Evolutionary conservation across 1,284 basidiomycete species (phyloP), one percentile per base, ranked within the genome.

Genomic region (Termitomyces sp.): DNA sequence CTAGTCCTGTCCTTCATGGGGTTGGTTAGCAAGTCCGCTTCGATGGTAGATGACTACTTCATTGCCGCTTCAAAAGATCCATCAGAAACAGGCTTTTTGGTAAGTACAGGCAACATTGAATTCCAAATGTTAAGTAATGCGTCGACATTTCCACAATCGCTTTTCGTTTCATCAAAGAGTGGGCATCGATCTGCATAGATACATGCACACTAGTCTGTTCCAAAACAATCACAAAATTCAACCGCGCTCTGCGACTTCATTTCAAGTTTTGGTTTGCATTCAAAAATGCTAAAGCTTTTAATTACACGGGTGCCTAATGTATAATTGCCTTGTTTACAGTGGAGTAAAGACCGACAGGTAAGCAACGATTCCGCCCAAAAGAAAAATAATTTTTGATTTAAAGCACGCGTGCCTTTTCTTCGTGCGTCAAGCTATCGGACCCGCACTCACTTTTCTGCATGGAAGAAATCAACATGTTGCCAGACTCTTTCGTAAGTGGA

Each of bases 361-460:
- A 34, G 36, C 46, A 36, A 21, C 41, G n/a, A 36, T 44, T 44
- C 24, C 53, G 36, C 30, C 52, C 46, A 28, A 49, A 54, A 31
- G 17, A 34, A 3, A 8, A 41, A 42, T n/a, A 28, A 17, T 15
- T 30, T 2, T 17, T 12, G 1, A 17, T 21, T 43, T 28, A 54
- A n/a, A 54, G 24, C 9, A 36, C 47, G 7, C 1, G 26, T 13
- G 46, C 28, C 17, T 54, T 54, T 33, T 54, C 53, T 33, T 54
- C 53, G 12, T 26, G 12, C 12, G 39, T 19, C 26, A 41, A 24
- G 41, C 47, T 38, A 17, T 49, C 47, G 8, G 47, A 54, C 21
- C 42, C 53, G 13, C 13, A 34, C 21, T 54, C 47, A 21, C 51
- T 56, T 56, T 45, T 56, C 50, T 56, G 30, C 33, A 42, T 21